phyloP scores from a whole-genome alignment of 139 green algal species.

The Chara braunii region DNA sequence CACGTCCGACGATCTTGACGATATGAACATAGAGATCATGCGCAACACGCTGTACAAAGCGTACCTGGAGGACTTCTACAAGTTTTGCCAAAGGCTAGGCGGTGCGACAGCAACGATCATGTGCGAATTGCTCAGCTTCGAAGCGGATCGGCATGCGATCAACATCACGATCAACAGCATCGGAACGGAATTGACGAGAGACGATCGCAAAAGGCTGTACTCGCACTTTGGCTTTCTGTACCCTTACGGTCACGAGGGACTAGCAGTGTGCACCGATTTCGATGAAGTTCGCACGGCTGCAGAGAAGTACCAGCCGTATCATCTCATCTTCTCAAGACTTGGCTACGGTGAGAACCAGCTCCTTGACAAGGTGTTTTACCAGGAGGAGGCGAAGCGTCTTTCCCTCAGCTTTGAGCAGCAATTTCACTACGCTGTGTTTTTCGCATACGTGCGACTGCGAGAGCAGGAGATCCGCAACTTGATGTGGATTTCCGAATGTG shows the following conservation, averaged over 20 bases:
- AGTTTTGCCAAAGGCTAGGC: conserved; percentile 47
- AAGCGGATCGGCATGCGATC: conserved; percentile 87
- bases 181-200: conserved; percentile 85
- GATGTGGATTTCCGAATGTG: conserved; percentile 49
- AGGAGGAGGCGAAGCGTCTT: conserved; percentile 33
- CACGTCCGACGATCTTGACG: conserved; percentile 77
- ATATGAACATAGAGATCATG: conserved; percentile 98
- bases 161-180: conserved; percentile 97
- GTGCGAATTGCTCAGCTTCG: conserved; percentile 82
- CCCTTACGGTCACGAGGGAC: conserved; percentile 59
- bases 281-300: conserved; percentile 66
- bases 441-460: conserved; percentile 32
- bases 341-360: conserved; percentile 13
- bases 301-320: conserved; percentile 20
- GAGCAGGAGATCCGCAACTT: conserved; percentile 48
- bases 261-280: conserved; percentile 85
- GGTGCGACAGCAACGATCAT: conserved; percentile 81
- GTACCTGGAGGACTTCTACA: conserved; percentile 92
- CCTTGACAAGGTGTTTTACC: conserved; percentile 32
- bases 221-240: conserved; percentile 78
- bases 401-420: conserved; percentile 32
- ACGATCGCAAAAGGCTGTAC: conserved; percentile 88
- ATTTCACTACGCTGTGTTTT: conserved; percentile 44
- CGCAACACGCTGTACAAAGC: conserved; percentile 94
- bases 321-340: conserved; percentile 8